Evolutionary conservation across 2,329 filamentous ascomycete genomes (phyloP).

Genomic region (Diaporthe vaccinii): DNA sequence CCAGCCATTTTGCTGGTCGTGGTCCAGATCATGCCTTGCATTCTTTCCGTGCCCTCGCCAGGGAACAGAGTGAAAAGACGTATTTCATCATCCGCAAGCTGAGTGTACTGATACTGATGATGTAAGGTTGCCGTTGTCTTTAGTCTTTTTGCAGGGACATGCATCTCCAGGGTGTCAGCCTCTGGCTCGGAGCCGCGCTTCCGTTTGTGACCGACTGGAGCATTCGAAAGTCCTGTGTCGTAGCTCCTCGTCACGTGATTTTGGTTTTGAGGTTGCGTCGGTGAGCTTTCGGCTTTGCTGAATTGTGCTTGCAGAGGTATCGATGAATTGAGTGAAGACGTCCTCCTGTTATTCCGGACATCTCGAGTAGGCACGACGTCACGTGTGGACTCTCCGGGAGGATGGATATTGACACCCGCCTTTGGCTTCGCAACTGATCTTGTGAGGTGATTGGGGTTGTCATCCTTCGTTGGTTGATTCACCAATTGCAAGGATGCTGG

Average conservation of each 20-base stretch:
- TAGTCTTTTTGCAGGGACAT: neutral
- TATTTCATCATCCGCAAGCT: neutral
- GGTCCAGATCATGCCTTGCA: neutral
- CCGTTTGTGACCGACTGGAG: neutral
- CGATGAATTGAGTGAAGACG: no score
- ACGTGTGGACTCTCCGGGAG: no score
- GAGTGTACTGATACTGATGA: neutral
- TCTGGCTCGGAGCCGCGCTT: neutral
- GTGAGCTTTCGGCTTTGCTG: no score
- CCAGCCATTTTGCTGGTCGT: neutral
- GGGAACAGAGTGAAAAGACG: neutral
- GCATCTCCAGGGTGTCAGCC: no score
- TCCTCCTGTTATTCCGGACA: no score
- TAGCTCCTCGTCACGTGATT: neutral
- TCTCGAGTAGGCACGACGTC: no score
- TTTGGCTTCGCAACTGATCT: no score
- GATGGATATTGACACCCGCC: no score
- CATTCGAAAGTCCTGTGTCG: neutral
- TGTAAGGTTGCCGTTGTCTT: neutral
- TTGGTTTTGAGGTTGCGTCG: neutral
- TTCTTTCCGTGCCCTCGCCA: neutral
- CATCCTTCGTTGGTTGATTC: neutral
- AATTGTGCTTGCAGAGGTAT: no score
- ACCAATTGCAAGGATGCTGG: neutral
- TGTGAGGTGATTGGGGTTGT: no score